A percentile compares a stretch with the other conserved stretches of the same genome.
phyloP scores from a whole-genome alignment of 441 rosid genomes.

The Populus hybrid region DNA sequence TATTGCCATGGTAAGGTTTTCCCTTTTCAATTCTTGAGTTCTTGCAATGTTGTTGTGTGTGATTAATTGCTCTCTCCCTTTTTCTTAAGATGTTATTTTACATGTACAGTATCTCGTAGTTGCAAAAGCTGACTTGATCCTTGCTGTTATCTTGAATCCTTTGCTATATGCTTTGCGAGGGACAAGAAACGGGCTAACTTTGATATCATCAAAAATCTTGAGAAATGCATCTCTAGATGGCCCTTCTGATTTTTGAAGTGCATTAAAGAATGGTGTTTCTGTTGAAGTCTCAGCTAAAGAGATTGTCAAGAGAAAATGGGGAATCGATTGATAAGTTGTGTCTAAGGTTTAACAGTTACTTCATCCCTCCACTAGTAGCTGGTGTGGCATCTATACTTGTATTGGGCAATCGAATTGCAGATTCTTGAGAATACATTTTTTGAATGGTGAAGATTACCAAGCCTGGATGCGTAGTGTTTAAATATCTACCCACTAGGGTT shows the following conservation, averaged over 20 bases:
- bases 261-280: conserved; percentile 32
- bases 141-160: conserved; percentile 70
- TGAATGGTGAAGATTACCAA: neutral
- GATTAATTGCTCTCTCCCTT: neutral
- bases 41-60: neutral
- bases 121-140: conserved; percentile 68
- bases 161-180: conserved; percentile 66
- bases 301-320: conserved; percentile 77
- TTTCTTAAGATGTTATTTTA: conserved; percentile 14
- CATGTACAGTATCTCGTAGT: conserved; percentile 59
- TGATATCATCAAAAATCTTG: conserved; percentile 45
- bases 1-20: conserved; percentile 55
- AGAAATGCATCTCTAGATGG: conserved; percentile 24
- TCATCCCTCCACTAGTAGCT: neutral
- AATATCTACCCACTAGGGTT: neutral
- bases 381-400: neutral
- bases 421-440: neutral
- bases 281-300: conserved; percentile 64
- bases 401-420: neutral
- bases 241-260: conserved; percentile 21
- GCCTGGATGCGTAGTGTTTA: neutral
- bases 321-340: conserved; percentile 44
- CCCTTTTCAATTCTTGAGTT: conserved; percentile 4
- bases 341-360: conserved; percentile 17
- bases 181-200: conserved; percentile 49